Base-by-base conservation (phyloP, 371 early-diverging fungal species). In the Mucor lusitanicus region DNA sequence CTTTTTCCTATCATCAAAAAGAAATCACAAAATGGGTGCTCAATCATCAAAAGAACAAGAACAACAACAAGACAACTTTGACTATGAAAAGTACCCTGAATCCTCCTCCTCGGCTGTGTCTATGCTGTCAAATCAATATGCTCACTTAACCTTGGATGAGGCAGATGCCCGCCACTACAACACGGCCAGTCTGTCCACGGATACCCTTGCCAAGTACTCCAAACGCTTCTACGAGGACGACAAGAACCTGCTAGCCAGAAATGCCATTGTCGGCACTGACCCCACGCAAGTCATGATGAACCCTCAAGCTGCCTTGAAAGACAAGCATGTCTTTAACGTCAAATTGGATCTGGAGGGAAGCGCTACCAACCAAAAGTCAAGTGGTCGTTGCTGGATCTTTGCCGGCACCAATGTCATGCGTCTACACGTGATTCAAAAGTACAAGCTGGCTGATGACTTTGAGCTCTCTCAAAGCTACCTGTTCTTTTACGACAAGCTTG, bases 341-440 rank as follows among this genome's bases (percentile, higher is more conserved):
- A 87, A 88, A 69, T 69, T 90, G 54, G 84, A 85, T 7, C 42
- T 80, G n/a, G 91, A 91, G 67, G 85, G 84, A 48, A 67, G 74
- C 37, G 87, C 88, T 33, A 94, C 94, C 17, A 88, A 93, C 81
- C 94, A 94, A 74, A 87, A 87, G 68, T 79, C 81, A 64, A 88
- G 88, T 17, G 94, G 94, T 27, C 85, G 94, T n/a, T 94, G 94
- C 82, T 94, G 94, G 94, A 64, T 94, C 44, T 94, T 94, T 83
- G 94, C 94, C 15, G 93, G 89, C 57, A 75, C 88, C 23, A 80
- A 81, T 59, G 76, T 81, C 11, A 64, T 80, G 64, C 71, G 78
- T 28, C 56, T 74, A 11, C 68, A 66, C 30, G 68, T 77, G 4
- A 80, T 80, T 46, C 48, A 70, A 46, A 79, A 76, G 30, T 87